Evolutionary conservation across 768 basidiomycete genomes (phyloP).

Genomic region (Kwoniella mangroviensis): DNA sequence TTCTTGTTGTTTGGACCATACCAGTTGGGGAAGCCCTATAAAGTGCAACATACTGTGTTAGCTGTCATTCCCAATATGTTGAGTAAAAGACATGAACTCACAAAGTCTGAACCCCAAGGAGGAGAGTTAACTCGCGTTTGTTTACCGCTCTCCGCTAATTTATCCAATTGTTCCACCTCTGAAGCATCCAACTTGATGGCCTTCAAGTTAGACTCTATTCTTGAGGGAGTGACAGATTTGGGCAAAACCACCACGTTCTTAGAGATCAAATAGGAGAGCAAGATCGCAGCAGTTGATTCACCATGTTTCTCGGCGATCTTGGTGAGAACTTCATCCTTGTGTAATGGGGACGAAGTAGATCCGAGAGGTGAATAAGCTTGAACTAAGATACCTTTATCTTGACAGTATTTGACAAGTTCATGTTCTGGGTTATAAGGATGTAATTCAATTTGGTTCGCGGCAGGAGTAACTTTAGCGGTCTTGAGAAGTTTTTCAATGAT

Average conservation of each 20-base stretch:
- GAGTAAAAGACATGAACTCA: constrained; percentile 5
- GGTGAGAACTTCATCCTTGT: constrained; percentile 43
- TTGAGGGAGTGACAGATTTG: constrained; percentile 52
- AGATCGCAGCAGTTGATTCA: constrained; percentile 48
- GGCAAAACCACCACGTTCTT: constrained; percentile 52
- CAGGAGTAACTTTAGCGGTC: constrained; percentile 69
- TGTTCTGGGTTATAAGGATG: constrained; percentile 74
- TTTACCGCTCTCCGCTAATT: constrained; percentile 46
- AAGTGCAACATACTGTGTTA: not conserved
- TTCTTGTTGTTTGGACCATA: constrained; percentile 52
- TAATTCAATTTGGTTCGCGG: constrained; percentile 67
- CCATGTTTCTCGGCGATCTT: constrained; percentile 51
- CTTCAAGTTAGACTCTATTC: constrained; percentile 51
- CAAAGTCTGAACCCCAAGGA: constrained; percentile 50
- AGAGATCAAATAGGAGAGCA: constrained; percentile 50
- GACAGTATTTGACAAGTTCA: constrained; percentile 65
- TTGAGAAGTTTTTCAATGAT: constrained; percentile 74
- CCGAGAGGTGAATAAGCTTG: constrained; percentile 70
- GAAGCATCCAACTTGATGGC: constrained; percentile 45
- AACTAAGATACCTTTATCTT: constrained; percentile 66
- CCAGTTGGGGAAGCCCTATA: constrained; percentile 49
- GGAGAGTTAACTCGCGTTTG: constrained; percentile 49
- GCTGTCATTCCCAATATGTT: not conserved
- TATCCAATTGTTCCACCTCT: constrained; percentile 47
- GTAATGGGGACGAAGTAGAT: constrained; percentile 50